Evolutionary conservation across 257 asterid genomes (phyloP), one percentile per base, ranked within the genome.

Genomic region (Solanum pinnatisectum): DNA sequence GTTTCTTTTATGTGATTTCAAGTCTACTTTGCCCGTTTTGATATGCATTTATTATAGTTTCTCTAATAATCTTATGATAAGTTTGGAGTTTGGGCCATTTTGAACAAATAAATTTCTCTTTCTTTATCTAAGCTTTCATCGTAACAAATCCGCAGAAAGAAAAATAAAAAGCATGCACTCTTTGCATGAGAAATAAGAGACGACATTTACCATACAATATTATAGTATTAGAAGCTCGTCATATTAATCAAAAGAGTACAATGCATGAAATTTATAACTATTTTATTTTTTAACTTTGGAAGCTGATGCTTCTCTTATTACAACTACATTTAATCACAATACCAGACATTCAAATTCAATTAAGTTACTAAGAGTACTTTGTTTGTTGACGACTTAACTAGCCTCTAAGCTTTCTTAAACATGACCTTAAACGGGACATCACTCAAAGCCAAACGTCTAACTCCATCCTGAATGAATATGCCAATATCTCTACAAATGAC

Each of bases 401-500:
- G 59, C 59, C 20, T 20, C 32, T 37, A 84, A 60, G 86, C 89
- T 39, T 89, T 89, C 87, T 87, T 85, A 84, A 89, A 89, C 89
- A 63, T 60, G 6, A 89, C 86, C 46, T 30, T 87, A 40, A 90
- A 85, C 39, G 90, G 91, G 32, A 32, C 89, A 52, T 90, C 87
- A 70, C 87, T 85, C 56, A 90, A 46, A 68, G 85, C 90, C 87
- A 90, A 82, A 83, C 92, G 90, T 76, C 95, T 89, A 25, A 25
- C 71, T 18, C 98, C 98, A 89, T 88, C 92, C 35, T 91, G 60
- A 49, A 92, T 23, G n/a, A 86, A 87, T 49, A 93, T 86, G 16
- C 94, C 94, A 5, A 93, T 73, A n/a, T 92, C 94, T 85, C 20
- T 84, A 88, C 97, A 94, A 16, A 88, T 87, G 8, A 90, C 93